A percentile compares a stretch with the other conserved stretches of the same genome.
Evolutionary conservation across 441 rosid species (phyloP).

Genomic region (Geranium incanum): DNA sequence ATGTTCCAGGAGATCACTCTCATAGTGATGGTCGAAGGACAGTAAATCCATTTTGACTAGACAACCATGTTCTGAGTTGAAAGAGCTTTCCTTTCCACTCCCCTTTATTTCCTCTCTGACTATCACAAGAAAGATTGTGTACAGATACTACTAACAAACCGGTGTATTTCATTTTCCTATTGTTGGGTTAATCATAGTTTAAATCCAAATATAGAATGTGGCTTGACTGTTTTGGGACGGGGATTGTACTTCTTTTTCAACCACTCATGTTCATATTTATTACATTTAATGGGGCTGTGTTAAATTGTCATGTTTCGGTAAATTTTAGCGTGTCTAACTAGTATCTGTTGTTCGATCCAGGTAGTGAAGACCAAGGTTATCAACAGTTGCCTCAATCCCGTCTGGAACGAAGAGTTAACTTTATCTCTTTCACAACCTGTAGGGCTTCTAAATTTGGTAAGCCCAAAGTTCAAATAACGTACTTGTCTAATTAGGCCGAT

Average conservation of each 20-base stretch:
- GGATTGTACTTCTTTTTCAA: too few relatives aligned
- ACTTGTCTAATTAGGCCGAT: too few relatives aligned
- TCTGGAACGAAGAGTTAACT: conserved; percentile 83
- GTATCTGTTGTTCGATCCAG: conserved; percentile 30
- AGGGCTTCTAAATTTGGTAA: conserved; percentile 54
- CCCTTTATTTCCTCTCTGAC: too few relatives aligned
- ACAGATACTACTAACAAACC: too few relatives aligned
- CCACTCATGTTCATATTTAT: too few relatives aligned
- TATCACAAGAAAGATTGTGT: too few relatives aligned
- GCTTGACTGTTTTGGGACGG: not conserved
- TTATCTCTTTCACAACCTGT: conserved; percentile 66
- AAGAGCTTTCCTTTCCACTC: too few relatives aligned
- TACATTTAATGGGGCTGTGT: not conserved
- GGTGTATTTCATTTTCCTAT: too few relatives aligned
- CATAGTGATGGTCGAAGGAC: too few relatives aligned
- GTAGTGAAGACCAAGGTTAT: conserved; percentile 85
- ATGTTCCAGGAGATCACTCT: too few relatives aligned
- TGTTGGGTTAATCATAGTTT: not conserved
- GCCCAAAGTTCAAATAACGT: conserved; percentile 14
- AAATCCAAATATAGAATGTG: not conserved
- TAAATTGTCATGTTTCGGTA: not conserved
- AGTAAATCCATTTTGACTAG: too few relatives aligned
- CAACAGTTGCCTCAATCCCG: conserved; percentile 82
- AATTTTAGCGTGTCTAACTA: not conserved
- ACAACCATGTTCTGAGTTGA: too few relatives aligned